Conservation (phyloP, 306 rosid genomes). For the Elaeagnus macrophylla region DNA sequence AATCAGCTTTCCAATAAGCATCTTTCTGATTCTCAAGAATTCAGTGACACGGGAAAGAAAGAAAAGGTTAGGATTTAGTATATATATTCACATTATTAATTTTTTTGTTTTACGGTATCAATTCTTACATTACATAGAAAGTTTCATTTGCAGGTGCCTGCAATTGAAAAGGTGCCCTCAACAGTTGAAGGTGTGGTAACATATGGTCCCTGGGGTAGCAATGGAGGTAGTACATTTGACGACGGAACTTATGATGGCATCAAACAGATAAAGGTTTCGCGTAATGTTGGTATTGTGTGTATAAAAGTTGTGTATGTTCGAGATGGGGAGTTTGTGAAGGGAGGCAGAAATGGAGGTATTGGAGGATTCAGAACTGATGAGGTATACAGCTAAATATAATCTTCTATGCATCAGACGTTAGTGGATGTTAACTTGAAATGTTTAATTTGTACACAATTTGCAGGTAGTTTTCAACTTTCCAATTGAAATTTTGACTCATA, state of each 20-base stretch:
- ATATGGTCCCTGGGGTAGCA: slow-evolving; percentile 89
- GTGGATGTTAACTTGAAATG: background rate
- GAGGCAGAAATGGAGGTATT: slow-evolving; percentile 59
- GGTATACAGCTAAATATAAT: slow-evolving; percentile 28
- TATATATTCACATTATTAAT: background rate
- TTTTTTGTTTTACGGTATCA: slow-evolving; percentile 1
- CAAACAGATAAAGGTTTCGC: slow-evolving; percentile 60
- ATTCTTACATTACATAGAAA: background rate
- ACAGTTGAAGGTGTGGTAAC: slow-evolving; percentile 46
- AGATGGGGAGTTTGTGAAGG: slow-evolving; percentile 63
- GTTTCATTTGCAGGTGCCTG: background rate
- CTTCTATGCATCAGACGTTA: background rate
- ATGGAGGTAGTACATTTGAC: slow-evolving; percentile 54
- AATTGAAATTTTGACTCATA: slow-evolving; percentile 67
- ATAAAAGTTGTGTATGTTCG: slow-evolving; percentile 60
- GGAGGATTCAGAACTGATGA: slow-evolving; percentile 77
- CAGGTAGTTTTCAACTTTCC: slow-evolving; percentile 77
- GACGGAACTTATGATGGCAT: slow-evolving; percentile 66
- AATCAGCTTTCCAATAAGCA: slow-evolving; percentile 18
- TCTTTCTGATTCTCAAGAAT: slow-evolving; percentile 21
- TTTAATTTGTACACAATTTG: slow-evolving; percentile 3
- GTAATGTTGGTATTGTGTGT: slow-evolving; percentile 65
- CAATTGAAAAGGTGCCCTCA: slow-evolving; percentile 28
- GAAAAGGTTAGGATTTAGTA: slow-evolving; percentile 29
- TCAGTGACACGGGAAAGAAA: slow-evolving; percentile 20